These are phyloP conservation scores for Tulasnella sp. DNA, from an alignment of 768 basidiomycete species.

Conservation along the genomic window DNA sequence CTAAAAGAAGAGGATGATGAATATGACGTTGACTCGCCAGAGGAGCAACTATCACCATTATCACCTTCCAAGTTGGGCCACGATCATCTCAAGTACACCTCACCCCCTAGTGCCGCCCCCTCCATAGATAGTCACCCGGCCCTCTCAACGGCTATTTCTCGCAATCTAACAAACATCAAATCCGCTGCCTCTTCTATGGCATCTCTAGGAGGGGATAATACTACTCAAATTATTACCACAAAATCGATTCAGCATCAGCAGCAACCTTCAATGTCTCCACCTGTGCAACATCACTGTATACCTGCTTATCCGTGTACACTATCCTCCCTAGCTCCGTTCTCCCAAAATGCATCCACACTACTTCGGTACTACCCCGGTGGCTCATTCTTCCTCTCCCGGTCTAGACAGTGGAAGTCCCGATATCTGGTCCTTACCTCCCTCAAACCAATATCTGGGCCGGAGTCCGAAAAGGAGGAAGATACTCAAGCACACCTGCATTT, in stretches of 20 bases:
- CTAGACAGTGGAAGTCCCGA: conserved; percentile 7
- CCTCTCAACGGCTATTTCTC: not conserved
- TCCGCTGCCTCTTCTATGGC: not conserved
- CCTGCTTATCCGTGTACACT: not conserved
- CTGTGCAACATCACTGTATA: not conserved
- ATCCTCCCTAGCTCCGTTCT: conserved; percentile 4
- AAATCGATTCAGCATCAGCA: not conserved
- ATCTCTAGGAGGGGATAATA: not conserved
- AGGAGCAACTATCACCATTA: not conserved
- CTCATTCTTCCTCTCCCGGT: conserved; percentile 9
- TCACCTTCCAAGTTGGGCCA: not conserved
- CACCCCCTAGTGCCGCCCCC: not conserved
- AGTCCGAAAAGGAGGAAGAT: conserved; percentile 2
- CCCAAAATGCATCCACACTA: conserved; percentile 3
- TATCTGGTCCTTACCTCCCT: conserved; percentile 10
- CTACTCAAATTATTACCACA: not conserved
- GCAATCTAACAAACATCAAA: not conserved
- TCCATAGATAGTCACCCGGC: not conserved
- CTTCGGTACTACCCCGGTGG: not conserved
- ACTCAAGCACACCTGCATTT: conserved; percentile 12
- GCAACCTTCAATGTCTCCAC: not conserved
- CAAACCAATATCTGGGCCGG: conserved; percentile 5
- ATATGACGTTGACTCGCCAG: not conserved
- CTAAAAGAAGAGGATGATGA: not conserved
- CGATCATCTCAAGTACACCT: not conserved